Percentiles rank a stretch among this genome's conserved stretches.
Evolutionary conservation across 2,329 filamentous ascomycete genomes (phyloP).

Genomic region (Ceratocystis lukuohia): DNA sequence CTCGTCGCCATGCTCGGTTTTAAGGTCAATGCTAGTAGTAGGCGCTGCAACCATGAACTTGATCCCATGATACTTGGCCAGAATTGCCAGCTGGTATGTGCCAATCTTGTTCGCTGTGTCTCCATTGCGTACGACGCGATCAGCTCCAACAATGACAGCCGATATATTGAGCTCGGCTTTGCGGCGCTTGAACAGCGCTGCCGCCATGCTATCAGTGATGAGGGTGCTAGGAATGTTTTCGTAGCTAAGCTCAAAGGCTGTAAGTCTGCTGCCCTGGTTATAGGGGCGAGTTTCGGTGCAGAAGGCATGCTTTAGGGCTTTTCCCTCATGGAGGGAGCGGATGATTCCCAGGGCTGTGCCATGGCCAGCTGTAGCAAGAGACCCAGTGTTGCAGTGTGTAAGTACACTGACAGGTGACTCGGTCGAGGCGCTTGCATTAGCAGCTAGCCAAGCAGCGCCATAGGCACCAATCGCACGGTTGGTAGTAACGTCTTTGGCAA

Average conservation of each 20-base stretch:
- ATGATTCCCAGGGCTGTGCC: constrained; percentile 92
- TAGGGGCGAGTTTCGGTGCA: constrained; percentile 96
- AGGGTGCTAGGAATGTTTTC: constrained; percentile 84
- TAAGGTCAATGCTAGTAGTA: constrained; percentile 81
- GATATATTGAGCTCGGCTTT: constrained; percentile 55
- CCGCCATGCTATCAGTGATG: constrained; percentile 94
- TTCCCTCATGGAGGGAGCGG: constrained; percentile 57
- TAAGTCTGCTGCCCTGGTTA: constrained; percentile 91
- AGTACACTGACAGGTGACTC: constrained; percentile 56
- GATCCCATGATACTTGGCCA: constrained; percentile 74
- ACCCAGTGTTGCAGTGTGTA: constrained; percentile 97
- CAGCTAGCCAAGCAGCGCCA: constrained; percentile 70
- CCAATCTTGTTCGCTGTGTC: constrained; percentile 99
- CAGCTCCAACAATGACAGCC: constrained; percentile 86
- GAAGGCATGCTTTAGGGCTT: constrained; percentile 66
- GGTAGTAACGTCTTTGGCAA: constrained; percentile 73
- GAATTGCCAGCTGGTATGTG: constrained; percentile 83
- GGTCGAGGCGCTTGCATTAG: constrained; percentile 38
- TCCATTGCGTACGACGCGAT: constrained; percentile 88
- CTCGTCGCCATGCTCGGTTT: constrained; percentile 59
- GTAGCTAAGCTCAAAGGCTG: constrained; percentile 91
- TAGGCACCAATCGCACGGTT: constrained; percentile 74
- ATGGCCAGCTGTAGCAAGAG: constrained; percentile 92
- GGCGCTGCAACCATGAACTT: constrained; percentile 94
- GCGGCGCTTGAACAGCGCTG: constrained; percentile 57